Conservation (phyloP, 139 green algal genomes). For the Chlamydomonas incerta region DNA sequence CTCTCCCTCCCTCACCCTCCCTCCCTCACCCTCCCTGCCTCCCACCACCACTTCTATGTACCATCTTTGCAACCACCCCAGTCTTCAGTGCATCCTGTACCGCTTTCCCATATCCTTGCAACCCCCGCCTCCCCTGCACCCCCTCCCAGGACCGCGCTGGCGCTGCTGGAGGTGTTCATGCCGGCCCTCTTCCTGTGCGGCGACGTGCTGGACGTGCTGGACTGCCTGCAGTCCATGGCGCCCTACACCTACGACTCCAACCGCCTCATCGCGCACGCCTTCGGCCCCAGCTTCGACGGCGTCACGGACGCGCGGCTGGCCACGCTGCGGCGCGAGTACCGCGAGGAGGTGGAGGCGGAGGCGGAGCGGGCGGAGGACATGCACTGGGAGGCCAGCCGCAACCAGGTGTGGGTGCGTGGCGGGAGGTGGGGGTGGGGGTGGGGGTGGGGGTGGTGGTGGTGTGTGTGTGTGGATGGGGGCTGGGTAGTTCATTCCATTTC, state of each 20-base stretch:
- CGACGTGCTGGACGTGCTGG: conserved; percentile 59
- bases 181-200: conserved; percentile 28
- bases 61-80: no score
- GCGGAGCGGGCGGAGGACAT: neutral
- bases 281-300: conserved; percentile 52
- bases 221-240: conserved; percentile 56
- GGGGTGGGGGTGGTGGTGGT: neutral
- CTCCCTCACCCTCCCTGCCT: neutral
- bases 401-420: neutral
- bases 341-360: neutral
- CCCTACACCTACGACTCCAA: conserved; percentile 72
- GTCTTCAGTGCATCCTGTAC: no score
- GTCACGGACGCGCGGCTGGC: conserved; percentile 52
- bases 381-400: neutral
- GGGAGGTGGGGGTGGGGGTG: neutral
- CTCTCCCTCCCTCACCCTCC: neutral
- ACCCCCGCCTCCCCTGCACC: neutral
- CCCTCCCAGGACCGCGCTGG: conserved; percentile 28
- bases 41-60: no score
- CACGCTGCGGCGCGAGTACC: conserved; percentile 54
- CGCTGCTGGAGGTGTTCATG: conserved; percentile 45
- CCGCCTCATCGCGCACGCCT: conserved; percentile 68
- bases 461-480: no score
- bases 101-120: neutral
- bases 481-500: no score